Conservation (phyloP, 768 basidiomycete genomes). For the Serendipita sp. region DNA sequence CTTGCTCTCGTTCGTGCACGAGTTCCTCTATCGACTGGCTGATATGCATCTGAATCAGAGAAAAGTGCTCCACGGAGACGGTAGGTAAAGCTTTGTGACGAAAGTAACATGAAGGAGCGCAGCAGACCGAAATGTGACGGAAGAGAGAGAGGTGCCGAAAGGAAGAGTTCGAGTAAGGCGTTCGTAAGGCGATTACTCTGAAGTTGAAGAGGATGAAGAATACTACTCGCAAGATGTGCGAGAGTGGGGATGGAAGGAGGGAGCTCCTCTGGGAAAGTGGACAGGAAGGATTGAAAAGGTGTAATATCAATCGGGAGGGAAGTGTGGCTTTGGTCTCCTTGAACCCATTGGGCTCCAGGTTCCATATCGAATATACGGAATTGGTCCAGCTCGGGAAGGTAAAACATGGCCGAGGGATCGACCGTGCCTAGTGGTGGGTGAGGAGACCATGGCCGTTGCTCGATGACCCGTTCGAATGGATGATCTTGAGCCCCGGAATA, state of each 20-base stretch:
- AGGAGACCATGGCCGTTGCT: background rate
- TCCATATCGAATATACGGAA: slow-evolving; percentile 51
- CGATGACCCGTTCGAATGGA: background rate
- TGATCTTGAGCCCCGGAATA: slow-evolving; percentile 22
- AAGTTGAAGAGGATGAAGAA: slow-evolving; percentile 41
- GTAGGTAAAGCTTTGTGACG: slow-evolving; percentile 54
- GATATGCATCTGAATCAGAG: slow-evolving; percentile 43
- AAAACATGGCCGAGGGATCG: slow-evolving; percentile 3
- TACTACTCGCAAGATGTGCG: slow-evolving; percentile 40
- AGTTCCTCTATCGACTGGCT: slow-evolving; percentile 15
- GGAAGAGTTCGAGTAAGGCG: slow-evolving; percentile 49
- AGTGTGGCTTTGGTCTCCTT: background rate
- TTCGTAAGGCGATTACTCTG: slow-evolving; percentile 50
- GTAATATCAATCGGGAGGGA: slow-evolving; percentile 14
- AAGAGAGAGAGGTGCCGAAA: slow-evolving; percentile 40
- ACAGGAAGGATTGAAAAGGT: slow-evolving; percentile 33
- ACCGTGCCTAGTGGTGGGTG: slow-evolving; percentile 8
- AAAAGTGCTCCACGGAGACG: slow-evolving; percentile 60
- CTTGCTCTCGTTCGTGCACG: slow-evolving; percentile 17
- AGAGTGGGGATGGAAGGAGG: slow-evolving; percentile 53
- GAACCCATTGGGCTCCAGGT: slow-evolving; percentile 28
- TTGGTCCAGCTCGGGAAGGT: slow-evolving; percentile 25
- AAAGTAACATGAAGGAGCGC: slow-evolving; percentile 59
- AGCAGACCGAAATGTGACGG: slow-evolving; percentile 50
- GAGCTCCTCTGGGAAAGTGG: slow-evolving; percentile 38